These are phyloP conservation scores for Pilasporangium apinafurcum DNA, from an alignment of 352 stramenopile species.

Conservation along the genomic window DNA sequence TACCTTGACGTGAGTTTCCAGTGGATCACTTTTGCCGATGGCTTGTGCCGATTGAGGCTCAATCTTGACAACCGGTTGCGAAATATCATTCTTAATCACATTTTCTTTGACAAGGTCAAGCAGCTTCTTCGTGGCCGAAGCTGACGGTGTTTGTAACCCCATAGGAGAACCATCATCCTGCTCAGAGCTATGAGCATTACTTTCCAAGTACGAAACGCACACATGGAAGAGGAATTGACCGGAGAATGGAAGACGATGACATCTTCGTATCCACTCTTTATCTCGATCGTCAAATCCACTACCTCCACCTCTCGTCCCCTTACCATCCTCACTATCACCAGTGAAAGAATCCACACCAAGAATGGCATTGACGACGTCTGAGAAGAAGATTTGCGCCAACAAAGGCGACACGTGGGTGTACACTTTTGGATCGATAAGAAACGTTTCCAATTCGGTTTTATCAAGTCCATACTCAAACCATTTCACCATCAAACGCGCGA, in stretches of 20 bases:
- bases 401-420: slow-evolving; percentile 55
- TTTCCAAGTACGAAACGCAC: slow-evolving; percentile 53
- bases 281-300: slow-evolving; percentile 64
- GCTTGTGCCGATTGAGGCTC: slow-evolving; percentile 52
- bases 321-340: neutral
- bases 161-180: neutral
- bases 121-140: slow-evolving; percentile 21
- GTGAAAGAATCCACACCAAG: slow-evolving; percentile 9
- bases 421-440: slow-evolving; percentile 51
- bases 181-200: slow-evolving; percentile 1
- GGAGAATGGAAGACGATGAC: slow-evolving; percentile 67
- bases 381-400: slow-evolving; percentile 74
- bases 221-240: slow-evolving; percentile 79
- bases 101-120: slow-evolving; percentile 73
- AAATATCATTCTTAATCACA: slow-evolving; percentile 63
- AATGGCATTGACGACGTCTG: slow-evolving; percentile 52
- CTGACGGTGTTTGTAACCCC: slow-evolving; percentile 1
- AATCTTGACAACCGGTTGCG: slow-evolving; percentile 41
- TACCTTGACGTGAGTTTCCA: slow-evolving; percentile 82
- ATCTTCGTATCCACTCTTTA: slow-evolving; percentile 69
- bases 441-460: slow-evolving; percentile 49
- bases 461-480: slow-evolving; percentile 77
- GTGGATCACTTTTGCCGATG: slow-evolving; percentile 74
- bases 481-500: slow-evolving; percentile 75
- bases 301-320: neutral